phyloP scores from a whole-genome alignment of 306 rosid genomes.

The Acmispon strigosus region DNA sequence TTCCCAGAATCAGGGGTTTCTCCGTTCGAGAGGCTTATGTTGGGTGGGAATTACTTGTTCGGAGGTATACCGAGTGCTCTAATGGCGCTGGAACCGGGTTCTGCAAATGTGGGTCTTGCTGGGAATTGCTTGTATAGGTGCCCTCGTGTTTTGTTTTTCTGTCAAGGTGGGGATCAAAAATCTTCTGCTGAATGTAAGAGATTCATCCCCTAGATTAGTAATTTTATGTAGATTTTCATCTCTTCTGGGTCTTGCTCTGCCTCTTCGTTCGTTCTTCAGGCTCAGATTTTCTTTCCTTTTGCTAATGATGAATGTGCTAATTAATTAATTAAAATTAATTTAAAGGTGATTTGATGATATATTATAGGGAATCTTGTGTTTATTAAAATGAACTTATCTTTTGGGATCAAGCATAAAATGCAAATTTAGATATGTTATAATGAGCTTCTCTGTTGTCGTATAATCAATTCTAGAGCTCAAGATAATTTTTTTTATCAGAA shows the following conservation, averaged over 20 bases:
- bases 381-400: too few species aligned
- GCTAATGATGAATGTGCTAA: background rate
- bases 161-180: conserved; percentile 73
- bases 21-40: conserved; percentile 52
- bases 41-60: conserved; percentile 63
- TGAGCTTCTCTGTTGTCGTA: too few species aligned
- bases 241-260: too few species aligned
- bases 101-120: conserved; percentile 51
- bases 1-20: conserved; percentile 40
- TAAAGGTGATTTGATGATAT: background rate
- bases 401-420: too few species aligned
- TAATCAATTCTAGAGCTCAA: too few species aligned
- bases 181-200: conserved; percentile 36
- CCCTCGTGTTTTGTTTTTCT: conserved; percentile 61
- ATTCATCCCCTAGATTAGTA: background rate
- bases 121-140: conserved; percentile 69
- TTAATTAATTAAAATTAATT: background rate
- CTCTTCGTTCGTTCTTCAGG: too few species aligned
- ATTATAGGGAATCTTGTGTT: background rate
- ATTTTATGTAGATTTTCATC: too few species aligned
- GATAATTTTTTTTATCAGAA: too few species aligned
- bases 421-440: too few species aligned
- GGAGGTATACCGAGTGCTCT: conserved; percentile 67
- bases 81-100: conserved; percentile 44
- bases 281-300: too few species aligned